These are phyloP conservation scores for Verticillium nubilum DNA, from an alignment of 2,329 filamentous ascomycete species.

Conservation along the genomic window DNA sequence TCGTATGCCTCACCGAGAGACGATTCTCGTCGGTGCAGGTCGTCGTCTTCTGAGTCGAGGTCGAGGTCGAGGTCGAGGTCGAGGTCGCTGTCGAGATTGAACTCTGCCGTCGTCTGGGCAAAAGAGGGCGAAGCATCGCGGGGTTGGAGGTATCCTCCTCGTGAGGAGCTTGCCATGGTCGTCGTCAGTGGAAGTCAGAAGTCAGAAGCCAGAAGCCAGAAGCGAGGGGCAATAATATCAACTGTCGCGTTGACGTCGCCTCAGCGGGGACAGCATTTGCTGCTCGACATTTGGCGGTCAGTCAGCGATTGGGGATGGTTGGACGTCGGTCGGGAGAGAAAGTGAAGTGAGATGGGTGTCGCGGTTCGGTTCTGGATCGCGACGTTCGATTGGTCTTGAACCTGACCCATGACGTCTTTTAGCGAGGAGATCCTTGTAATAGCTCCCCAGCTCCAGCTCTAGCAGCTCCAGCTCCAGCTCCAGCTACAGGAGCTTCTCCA, in stretches of 20 bases:
- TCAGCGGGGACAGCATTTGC: neutral
- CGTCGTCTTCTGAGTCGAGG: conserved; percentile 11
- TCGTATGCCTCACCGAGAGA: conserved; percentile 26
- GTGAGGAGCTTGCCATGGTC: conserved; percentile 5
- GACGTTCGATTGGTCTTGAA: neutral
- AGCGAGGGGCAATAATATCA: neutral
- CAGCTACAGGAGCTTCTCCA: neutral
- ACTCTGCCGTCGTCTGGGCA: conserved; percentile 32
- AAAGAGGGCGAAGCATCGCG: conserved; percentile 27
- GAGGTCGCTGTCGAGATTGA: conserved; percentile 28
- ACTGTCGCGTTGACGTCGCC: neutral
- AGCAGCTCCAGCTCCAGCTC: neutral
- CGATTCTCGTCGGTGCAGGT: conserved; percentile 18
- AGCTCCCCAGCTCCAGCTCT: neutral
- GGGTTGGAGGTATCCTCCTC: conserved; percentile 1
- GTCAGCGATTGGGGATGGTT: neutral
- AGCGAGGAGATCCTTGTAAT: neutral
- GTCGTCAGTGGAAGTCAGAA: neutral
- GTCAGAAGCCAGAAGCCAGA: neutral
- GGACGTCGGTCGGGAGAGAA: neutral
- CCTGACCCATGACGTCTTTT: neutral
- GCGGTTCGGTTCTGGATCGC: neutral
- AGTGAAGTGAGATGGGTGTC: neutral
- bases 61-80: conserved; percentile 16
- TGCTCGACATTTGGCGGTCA: neutral